These are phyloP conservation scores for Coemansia sp. DNA, from an alignment of 192 early-diverging fungal genomes.

Conservation along the genomic window DNA sequence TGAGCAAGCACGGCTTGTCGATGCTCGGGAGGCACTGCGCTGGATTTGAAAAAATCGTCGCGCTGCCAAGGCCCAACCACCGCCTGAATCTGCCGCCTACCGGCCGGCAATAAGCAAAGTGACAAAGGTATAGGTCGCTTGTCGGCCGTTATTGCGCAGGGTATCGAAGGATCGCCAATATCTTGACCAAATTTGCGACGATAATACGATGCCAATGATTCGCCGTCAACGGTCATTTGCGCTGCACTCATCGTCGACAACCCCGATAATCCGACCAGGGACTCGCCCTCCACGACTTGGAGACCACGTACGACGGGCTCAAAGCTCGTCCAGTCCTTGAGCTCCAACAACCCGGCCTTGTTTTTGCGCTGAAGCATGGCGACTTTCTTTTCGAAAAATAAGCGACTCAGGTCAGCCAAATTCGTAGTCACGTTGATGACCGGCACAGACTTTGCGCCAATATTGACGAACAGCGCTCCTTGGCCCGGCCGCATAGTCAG, in stretches of 20 bases:
- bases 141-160: conserved; percentile 14
- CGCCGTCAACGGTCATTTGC: conserved; percentile 5
- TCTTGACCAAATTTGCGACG: conserved; percentile 1
- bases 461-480: conserved; percentile 5
- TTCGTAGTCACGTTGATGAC: conserved; percentile 9
- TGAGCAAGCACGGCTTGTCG: neutral
- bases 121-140: conserved; percentile 15
- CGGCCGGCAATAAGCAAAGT: conserved; percentile 7
- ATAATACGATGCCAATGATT: conserved; percentile 12
- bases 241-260: conserved; percentile 1
- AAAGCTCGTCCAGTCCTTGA: conserved; percentile 13
- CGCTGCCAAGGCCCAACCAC: conserved; percentile 19
- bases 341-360: neutral
- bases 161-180: neutral
- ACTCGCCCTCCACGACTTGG: neutral
- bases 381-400: conserved; percentile 7
- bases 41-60: neutral
- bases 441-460: conserved; percentile 14
- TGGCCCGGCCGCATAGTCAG: conserved; percentile 18
- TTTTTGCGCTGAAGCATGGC: neutral
- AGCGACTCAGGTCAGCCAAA: conserved; percentile 4
- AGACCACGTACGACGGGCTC: conserved; percentile 8
- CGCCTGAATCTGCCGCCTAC: neutral
- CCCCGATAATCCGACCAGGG: neutral
- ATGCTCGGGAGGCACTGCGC: conserved; percentile 1